These are phyloP conservation scores for Kodamaea alishanica DNA, from an alignment of 1,139 yeast genomes.

Conservation along the genomic window DNA sequence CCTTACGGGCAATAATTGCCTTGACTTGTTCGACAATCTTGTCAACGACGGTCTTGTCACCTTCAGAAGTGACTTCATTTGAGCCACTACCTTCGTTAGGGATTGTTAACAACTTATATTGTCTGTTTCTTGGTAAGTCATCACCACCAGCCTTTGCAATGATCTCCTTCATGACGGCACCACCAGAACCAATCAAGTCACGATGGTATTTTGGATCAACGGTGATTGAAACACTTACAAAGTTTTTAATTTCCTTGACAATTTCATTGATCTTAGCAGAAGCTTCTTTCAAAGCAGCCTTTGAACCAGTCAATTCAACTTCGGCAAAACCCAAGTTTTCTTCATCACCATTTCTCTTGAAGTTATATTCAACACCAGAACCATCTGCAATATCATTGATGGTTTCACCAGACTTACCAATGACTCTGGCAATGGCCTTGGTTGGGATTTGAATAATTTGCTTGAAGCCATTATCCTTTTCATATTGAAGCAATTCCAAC, in stretches of 20 bases:
- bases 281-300: slow-evolving; percentile 76
- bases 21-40: slow-evolving; percentile 64
- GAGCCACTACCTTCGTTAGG: slow-evolving; percentile 73
- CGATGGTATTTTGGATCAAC: slow-evolving; percentile 81
- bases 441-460: slow-evolving; percentile 63
- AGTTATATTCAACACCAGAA: slow-evolving; percentile 71
- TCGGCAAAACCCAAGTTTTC: slow-evolving; percentile 47
- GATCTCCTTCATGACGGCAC: slow-evolving; percentile 71
- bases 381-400: slow-evolving; percentile 82
- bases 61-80: slow-evolving; percentile 61
- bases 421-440: slow-evolving; percentile 73
- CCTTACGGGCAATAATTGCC: slow-evolving; percentile 60
- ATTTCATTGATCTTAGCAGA: slow-evolving; percentile 58
- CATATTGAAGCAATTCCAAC: slow-evolving; percentile 78
- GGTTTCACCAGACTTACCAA: slow-evolving; percentile 85
- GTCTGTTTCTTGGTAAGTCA: slow-evolving; percentile 40
- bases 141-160: slow-evolving; percentile 80
- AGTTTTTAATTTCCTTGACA: slow-evolving; percentile 65
- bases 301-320: slow-evolving; percentile 76
- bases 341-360: slow-evolving; percentile 48
- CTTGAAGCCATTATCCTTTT: slow-evolving; percentile 78
- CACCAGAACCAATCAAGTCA: slow-evolving; percentile 77
- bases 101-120: slow-evolving; percentile 61
- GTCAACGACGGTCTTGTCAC: slow-evolving; percentile 72
- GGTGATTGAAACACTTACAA: slow-evolving; percentile 54